Base-by-base conservation (phyloP, 495 filamentous ascomycete genomes). In the Daldinia bambusicola region DNA sequence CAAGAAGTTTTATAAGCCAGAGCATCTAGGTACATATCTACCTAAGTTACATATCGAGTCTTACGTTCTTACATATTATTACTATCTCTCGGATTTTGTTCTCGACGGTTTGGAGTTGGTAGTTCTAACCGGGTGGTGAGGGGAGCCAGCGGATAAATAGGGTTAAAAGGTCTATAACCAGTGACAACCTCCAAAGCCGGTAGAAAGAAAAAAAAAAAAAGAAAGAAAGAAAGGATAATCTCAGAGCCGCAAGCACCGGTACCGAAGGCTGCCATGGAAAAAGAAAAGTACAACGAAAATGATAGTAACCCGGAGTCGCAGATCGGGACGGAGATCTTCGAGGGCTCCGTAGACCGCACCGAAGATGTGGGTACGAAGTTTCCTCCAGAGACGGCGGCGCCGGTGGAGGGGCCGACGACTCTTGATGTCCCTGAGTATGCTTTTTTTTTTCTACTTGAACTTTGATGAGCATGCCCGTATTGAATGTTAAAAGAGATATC, bases 381-480 rank as follows among this genome's bases (percentile, higher is more conserved):
- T 5, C 14, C 43, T 31, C 32, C 53, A 37, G 34, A 8, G 37
- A 63, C 52, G n/a, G 12, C n/a, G 8, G 52, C 58, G 16, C 36
- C 62, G 40, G 14, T 51, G 18, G 34, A 18, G 1, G 51, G 45
- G 4, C 59, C 52, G 26, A 63, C 63, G 26, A 22, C 40, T 2
- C 1, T 6, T 30, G 62, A 58, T 14, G 52, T 71, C 38, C 69
- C 69, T 16, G 69, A 71, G 69, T 71, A 67, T 1, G 69, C 67
- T 45, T 50, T 50, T 40, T 22, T 26, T 38, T 14, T 30, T n/a
- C n/a, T n/a, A n/a, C n/a, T n/a, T 8, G 18, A 16, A 20, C 31
- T 36, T 56, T 14, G 36, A 14, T 48, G 0, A 14, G 32, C 8
- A n/a, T n/a, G n/a, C n/a, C n/a, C n/a, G n/a, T n/a, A n/a, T n/a